Conservation (phyloP, 148 eudicot genomes). For the Amaranthus palmeri region DNA sequence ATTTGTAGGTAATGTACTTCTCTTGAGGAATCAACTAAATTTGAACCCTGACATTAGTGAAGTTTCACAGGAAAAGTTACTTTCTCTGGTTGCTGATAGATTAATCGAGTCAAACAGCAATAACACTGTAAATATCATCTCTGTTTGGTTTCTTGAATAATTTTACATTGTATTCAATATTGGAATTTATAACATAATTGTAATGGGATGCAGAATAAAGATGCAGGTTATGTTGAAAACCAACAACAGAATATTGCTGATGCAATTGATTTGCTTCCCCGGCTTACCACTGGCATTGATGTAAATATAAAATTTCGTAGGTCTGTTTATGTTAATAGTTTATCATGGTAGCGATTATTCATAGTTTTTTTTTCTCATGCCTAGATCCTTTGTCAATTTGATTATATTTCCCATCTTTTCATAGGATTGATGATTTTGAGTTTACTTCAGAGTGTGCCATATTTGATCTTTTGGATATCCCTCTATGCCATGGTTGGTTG, state of each 20-base stretch:
- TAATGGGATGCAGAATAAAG: slow-evolving; percentile 61
- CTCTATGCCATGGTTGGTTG: slow-evolving; percentile 95
- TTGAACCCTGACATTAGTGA: slow-evolving; percentile 62
- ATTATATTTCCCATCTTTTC: background rate
- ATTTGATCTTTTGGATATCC: slow-evolving; percentile 87
- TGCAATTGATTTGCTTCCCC: slow-evolving; percentile 91
- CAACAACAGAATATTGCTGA: slow-evolving; percentile 86
- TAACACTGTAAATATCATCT: slow-evolving; percentile 42
- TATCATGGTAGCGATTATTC: background rate
- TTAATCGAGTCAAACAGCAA: slow-evolving; percentile 82
- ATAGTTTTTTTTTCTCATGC: slow-evolving; percentile 3
- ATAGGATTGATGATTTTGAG: slow-evolving; percentile 94
- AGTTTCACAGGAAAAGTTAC: slow-evolving; percentile 91
- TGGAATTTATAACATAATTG: slow-evolving; percentile 16
- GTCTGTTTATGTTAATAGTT: slow-evolving; percentile 30
- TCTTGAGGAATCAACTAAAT: slow-evolving; percentile 71
- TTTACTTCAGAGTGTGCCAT: slow-evolving; percentile 94
- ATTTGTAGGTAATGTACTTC: slow-evolving; percentile 73
- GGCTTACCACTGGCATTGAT: slow-evolving; percentile 95
- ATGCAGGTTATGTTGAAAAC: slow-evolving; percentile 74
- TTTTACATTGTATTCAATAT: background rate
- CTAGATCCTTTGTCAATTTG: background rate
- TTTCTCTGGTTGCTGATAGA: slow-evolving; percentile 85
- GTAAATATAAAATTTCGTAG: slow-evolving; percentile 82
- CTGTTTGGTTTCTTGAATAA: slow-evolving; percentile 4